Evolutionary conservation across 148 eudicot genomes (phyloP).

Genomic region (Oxyria digyna): DNA sequence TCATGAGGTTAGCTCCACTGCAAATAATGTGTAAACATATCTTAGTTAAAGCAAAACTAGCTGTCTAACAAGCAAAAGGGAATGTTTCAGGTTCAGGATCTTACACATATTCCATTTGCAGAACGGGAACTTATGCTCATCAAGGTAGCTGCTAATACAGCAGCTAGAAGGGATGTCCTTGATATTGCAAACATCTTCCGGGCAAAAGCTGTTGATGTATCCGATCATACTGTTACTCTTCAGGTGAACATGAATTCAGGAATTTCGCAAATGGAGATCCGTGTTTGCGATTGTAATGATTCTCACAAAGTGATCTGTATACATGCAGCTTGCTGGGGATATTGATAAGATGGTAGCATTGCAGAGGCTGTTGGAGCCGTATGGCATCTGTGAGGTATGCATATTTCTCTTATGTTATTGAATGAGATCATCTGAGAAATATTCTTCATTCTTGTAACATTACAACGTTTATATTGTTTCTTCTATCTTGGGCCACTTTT

Average conservation of each 20-base stretch:
- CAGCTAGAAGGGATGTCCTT: conserved; percentile 82
- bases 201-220: conserved; percentile 95
- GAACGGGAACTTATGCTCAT: conserved; percentile 92
- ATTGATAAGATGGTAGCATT: conserved; percentile 74
- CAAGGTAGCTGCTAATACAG: conserved; percentile 70
- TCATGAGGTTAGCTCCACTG: not conserved
- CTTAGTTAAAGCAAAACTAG: not conserved
- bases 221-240: conserved; percentile 84
- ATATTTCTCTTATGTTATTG: not conserved
- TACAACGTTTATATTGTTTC: not conserved
- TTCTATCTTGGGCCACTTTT: not conserved
- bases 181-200: conserved; percentile 86
- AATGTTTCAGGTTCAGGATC: conserved; percentile 41
- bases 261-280: too few relatives aligned
- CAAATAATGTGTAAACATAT: too few relatives aligned
- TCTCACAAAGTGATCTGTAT: not conserved
- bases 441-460: not conserved
- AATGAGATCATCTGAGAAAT: not conserved
- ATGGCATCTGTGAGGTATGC: conserved; percentile 82
- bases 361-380: conserved; percentile 79
- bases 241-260: conserved; percentile 35
- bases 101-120: conserved; percentile 79
- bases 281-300: not conserved
- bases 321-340: conserved; percentile 69
- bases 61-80: not conserved